These are phyloP conservation scores for Lachnellula arida DNA, from an alignment of 2,329 filamentous ascomycete species.

Conservation along the genomic window DNA sequence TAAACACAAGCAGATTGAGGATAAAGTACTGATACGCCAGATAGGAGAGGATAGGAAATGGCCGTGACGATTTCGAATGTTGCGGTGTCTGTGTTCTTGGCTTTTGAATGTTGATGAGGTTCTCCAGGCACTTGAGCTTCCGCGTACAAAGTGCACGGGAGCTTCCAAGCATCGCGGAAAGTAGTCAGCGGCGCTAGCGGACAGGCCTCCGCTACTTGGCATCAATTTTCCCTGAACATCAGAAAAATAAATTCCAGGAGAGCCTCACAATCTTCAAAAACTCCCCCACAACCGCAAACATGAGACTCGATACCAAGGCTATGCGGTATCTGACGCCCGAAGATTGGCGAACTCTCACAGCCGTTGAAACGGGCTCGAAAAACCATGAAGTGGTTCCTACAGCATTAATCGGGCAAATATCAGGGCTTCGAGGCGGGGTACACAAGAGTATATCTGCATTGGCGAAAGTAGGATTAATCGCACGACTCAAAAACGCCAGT, in stretches of 20 bases:
- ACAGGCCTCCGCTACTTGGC: not conserved
- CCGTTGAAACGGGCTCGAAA: constrained; percentile 87
- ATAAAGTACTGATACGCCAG: not conserved
- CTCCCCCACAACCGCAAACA: constrained; percentile 36
- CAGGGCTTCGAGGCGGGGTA: constrained; percentile 77
- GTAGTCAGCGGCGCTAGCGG: no score
- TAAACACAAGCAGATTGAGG: not conserved
- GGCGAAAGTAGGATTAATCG: constrained; percentile 88
- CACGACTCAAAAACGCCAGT: constrained; percentile 87
- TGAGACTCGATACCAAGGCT: constrained; percentile 94
- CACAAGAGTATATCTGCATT: constrained; percentile 84
- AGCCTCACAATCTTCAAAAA: constrained; percentile 5
- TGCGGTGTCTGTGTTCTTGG: constrained; percentile 26
- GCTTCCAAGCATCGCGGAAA: not conserved
- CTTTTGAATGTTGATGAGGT: constrained; percentile 21
- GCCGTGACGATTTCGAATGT: constrained; percentile 13
- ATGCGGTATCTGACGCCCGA: constrained; percentile 88
- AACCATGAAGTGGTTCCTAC: constrained; percentile 98
- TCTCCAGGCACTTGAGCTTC: constrained; percentile 29
- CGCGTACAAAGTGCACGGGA: constrained; percentile 24
- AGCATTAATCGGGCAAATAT: constrained; percentile 76
- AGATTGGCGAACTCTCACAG: constrained; percentile 93
- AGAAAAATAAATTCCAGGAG: constrained; percentile 18
- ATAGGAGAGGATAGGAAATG: constrained; percentile 1
- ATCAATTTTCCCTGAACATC: constrained; percentile 10